Evolutionary conservation across 306 rosid genomes (phyloP).

Genomic region (Heteromeles arbutifolia): DNA sequence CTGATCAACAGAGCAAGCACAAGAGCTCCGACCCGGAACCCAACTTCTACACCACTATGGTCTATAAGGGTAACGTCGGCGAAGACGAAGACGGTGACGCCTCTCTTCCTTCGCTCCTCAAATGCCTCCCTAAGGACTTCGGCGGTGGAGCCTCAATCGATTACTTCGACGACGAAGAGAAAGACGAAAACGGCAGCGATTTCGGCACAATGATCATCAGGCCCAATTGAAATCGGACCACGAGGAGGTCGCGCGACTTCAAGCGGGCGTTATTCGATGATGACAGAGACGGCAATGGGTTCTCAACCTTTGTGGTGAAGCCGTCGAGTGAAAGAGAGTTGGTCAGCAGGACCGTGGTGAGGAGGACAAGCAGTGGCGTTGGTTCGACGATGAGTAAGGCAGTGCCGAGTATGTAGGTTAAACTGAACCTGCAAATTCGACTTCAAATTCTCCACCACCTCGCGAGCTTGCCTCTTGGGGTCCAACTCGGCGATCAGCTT

Average conservation of each 20-base stretch:
- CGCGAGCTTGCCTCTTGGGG: constrained; percentile 65
- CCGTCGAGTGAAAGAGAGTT: constrained; percentile 52
- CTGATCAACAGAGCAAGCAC: constrained; percentile 19
- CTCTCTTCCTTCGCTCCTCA: constrained; percentile 81
- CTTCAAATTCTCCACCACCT: constrained; percentile 59
- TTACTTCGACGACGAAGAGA: constrained; percentile 52
- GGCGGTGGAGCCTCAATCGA: constrained; percentile 82
- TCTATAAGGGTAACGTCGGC: constrained; percentile 53
- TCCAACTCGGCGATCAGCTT: constrained; percentile 74
- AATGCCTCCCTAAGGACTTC: constrained; percentile 85
- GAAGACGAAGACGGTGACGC: constrained; percentile 50
- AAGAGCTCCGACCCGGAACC: constrained; percentile 20
- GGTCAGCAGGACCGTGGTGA: constrained; percentile 50
- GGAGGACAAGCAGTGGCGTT: constrained; percentile 28
- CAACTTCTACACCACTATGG: constrained; percentile 66
- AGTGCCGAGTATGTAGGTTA: constrained; percentile 87
- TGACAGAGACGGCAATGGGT: constrained; percentile 37
- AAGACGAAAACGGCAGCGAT: constrained; percentile 30
- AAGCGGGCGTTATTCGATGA: constrained; percentile 18
- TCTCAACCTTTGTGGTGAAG: constrained; percentile 69
- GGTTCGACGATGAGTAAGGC: constrained; percentile 72
- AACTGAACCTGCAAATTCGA: constrained; percentile 62
- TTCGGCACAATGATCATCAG: constrained; percentile 71
- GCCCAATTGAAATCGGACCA: constrained; percentile 36
- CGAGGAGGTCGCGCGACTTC: constrained; percentile 30